These are phyloP conservation scores for Blastobotrys muscicola DNA, from an alignment of 805 yeast genomes.

Conservation along the genomic window DNA sequence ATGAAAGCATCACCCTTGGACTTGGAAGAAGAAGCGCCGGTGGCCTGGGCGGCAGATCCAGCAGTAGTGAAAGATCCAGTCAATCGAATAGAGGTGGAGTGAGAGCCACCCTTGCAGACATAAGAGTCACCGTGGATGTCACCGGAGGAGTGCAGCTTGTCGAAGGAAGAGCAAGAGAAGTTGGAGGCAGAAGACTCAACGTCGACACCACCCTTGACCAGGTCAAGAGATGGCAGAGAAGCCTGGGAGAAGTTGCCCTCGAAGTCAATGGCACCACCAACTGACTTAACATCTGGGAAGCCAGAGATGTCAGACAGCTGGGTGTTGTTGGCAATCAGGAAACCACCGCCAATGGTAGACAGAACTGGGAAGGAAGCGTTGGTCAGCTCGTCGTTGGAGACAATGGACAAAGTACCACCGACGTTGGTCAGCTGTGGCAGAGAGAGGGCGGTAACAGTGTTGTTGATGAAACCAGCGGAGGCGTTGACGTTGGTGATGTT, in stretches of 20 bases:
- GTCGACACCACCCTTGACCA: conserved; percentile 88
- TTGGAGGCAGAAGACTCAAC: conserved; percentile 62
- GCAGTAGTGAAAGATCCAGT: conserved; percentile 8
- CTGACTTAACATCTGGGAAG: conserved; percentile 60
- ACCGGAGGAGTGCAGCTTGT: conserved; percentile 62
- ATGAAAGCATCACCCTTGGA: conserved; percentile 14
- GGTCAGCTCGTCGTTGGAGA: conserved; percentile 64
- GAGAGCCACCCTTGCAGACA: conserved; percentile 31
- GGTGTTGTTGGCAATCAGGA: conserved; percentile 79
- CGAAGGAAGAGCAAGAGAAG: conserved; percentile 73
- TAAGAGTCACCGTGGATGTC: conserved; percentile 86
- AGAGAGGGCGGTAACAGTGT: conserved; percentile 38
- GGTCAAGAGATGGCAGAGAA: conserved; percentile 58
- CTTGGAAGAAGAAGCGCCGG: conserved; percentile 11
- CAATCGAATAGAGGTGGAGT: conserved; percentile 17
- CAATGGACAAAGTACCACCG: conserved; percentile 75
- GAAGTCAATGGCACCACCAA: conserved; percentile 83
- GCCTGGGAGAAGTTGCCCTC: conserved; percentile 76
- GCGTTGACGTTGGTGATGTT: conserved; percentile 66
- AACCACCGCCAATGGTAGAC: conserved; percentile 83
- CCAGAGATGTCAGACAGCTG: conserved; percentile 55
- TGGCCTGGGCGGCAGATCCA: conserved; percentile 8
- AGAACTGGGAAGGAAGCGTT: conserved; percentile 60
- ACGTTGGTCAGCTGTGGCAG: conserved; percentile 44
- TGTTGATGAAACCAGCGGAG: conserved; percentile 71